A percentile compares a stretch with the other conserved stretches of the same genome.
Evolutionary conservation across 164 flowering plant genomes (phyloP).

Genomic region (Warburgia ugandensis): DNA sequence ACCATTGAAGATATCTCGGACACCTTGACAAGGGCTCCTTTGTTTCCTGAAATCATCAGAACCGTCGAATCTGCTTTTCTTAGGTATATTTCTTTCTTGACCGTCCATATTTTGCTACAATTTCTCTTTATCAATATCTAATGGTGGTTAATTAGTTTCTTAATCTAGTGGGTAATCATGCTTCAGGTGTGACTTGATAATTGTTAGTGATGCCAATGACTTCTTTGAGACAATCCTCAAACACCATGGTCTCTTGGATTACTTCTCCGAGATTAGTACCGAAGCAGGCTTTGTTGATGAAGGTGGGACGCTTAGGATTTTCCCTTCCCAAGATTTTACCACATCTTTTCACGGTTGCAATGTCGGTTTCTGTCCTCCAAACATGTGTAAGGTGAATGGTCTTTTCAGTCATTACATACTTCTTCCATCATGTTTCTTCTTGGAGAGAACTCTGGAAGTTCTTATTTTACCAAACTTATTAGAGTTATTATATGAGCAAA

Average conservation of each 20-base stretch:
- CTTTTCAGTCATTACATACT: neutral
- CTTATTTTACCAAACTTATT: no score
- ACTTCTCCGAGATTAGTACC: slow-evolving; percentile 69
- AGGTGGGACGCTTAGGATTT: slow-evolving; percentile 59
- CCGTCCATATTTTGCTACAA: no score
- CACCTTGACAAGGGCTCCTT: slow-evolving; percentile 39
- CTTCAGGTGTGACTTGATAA: slow-evolving; percentile 71
- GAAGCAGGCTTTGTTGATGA: slow-evolving; percentile 60
- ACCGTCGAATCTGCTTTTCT: slow-evolving; percentile 54
- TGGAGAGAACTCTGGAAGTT: no score
- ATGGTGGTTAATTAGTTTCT: no score
- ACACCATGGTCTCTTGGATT: slow-evolving; percentile 49
- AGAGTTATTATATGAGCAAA: no score
- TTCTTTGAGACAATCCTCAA: slow-evolving; percentile 77
- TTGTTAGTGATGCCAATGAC: slow-evolving; percentile 73
- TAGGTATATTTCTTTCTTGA: slow-evolving; percentile 52
- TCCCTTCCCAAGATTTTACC: slow-evolving; percentile 56
- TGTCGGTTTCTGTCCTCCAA: slow-evolving; percentile 61
- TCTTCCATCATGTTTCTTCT: neutral
- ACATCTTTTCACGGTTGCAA: slow-evolving; percentile 54
- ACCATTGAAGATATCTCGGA: slow-evolving; percentile 53
- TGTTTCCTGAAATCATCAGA: slow-evolving; percentile 39
- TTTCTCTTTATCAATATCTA: neutral
- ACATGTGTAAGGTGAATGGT: slow-evolving; percentile 63
- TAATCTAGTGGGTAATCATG: neutral